Evolutionary conservation across 2,329 filamentous ascomycete species (phyloP).

Genomic region (Rutstroemia sp.): DNA sequence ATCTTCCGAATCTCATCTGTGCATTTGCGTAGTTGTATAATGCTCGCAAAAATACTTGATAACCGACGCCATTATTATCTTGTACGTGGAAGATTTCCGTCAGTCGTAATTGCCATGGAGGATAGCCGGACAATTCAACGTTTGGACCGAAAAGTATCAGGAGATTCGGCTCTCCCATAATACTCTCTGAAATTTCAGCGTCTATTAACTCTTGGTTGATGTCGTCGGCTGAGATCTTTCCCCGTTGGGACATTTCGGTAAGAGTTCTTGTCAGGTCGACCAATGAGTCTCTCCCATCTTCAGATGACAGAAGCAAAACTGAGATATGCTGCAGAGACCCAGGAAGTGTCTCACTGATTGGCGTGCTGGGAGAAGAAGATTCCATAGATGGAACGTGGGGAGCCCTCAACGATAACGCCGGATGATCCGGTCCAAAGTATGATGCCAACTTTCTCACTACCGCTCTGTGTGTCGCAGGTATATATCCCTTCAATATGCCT

Average conservation of each 20-base stretch:
- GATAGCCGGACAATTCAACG: conserved; percentile 82
- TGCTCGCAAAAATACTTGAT: conserved; percentile 84
- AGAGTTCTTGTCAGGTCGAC: conserved; percentile 94
- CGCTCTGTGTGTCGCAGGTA: conserved; percentile 74
- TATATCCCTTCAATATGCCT: conserved; percentile 86
- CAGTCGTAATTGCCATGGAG: conserved; percentile 90
- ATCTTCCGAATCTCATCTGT: conserved; percentile 65
- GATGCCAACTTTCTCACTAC: conserved; percentile 73
- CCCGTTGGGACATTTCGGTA: conserved; percentile 87
- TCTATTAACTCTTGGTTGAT: conserved; percentile 83
- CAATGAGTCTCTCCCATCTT: conserved; percentile 87
- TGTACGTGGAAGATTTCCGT: conserved; percentile 84
- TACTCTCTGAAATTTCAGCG: conserved; percentile 70
- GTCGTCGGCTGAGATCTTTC: conserved; percentile 73
- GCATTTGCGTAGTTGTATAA: conserved; percentile 79
- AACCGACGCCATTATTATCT: conserved; percentile 78
- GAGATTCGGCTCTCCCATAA: conserved; percentile 86
- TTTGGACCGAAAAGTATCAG: conserved; percentile 80
- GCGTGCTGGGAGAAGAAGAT: conserved; percentile 37
- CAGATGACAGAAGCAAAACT: conserved; percentile 75
- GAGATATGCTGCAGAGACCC: conserved; percentile 35
- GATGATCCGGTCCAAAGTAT: conserved; percentile 76
- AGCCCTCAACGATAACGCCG: conserved; percentile 64
- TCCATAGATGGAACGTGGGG: conserved; percentile 59
- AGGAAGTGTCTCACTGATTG: conserved; percentile 33